Conservation (phyloP, 129 eudicot species). For the Saussurea involucrata region DNA sequence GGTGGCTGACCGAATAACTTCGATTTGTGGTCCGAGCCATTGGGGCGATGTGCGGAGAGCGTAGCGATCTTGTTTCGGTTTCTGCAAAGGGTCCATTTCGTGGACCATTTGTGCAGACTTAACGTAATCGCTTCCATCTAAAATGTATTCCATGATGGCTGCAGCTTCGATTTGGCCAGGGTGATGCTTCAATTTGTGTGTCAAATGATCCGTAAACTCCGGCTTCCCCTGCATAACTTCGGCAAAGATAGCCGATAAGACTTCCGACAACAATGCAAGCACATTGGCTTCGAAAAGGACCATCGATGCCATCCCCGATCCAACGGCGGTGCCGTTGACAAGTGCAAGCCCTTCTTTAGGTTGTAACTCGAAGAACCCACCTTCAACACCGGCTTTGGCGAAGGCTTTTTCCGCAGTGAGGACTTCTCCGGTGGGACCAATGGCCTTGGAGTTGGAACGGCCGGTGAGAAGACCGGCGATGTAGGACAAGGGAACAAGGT, state of each 20-base stretch:
- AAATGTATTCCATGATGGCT: conserved; percentile 53
- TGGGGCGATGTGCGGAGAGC: conserved; percentile 64
- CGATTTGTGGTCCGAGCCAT: conserved; percentile 60
- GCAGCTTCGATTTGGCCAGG: conserved; percentile 70
- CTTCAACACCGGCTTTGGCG: conserved; percentile 28
- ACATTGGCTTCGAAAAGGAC: conserved; percentile 57
- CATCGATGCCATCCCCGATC: conserved; percentile 65
- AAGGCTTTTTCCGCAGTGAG: conserved; percentile 39
- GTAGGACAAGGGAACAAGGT: conserved; percentile 43
- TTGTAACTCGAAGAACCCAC: conserved; percentile 52
- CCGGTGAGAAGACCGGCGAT: conserved; percentile 45
- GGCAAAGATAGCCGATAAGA: conserved; percentile 48
- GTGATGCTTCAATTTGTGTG: conserved; percentile 54
- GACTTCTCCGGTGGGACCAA: conserved; percentile 46
- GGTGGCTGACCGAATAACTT: conserved; percentile 43
- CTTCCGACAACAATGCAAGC: conserved; percentile 48
- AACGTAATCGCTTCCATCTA: conserved; percentile 46
- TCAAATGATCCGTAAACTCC: conserved; percentile 58
- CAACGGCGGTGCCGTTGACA: conserved; percentile 63
- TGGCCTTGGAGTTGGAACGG: conserved; percentile 44
- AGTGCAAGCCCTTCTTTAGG: conserved; percentile 63
- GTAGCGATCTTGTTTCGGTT: conserved; percentile 53
- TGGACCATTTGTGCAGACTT: conserved; percentile 47
- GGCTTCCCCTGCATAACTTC: conserved; percentile 67
- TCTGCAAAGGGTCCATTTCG: conserved; percentile 49